These are phyloP conservation scores for Coffea humblotiana DNA, from an alignment of 305 asterid species.

Conservation along the genomic window DNA sequence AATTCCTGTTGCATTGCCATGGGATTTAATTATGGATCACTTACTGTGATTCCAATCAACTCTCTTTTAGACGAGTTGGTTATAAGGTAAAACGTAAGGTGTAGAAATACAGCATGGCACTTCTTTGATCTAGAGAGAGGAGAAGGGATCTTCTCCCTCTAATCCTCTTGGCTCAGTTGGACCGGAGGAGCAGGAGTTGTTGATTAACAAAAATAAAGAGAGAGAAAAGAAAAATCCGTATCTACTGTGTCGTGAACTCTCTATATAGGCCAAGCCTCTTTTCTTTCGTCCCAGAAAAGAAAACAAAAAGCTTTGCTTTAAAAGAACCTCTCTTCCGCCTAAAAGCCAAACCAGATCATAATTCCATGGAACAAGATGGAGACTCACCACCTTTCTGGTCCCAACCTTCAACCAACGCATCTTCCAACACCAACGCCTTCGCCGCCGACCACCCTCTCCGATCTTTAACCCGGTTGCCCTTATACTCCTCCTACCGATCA, in stretches of 20 bases:
- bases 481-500: constrained; percentile 47
- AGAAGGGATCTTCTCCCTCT: too few relatives aligned
- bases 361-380: constrained; percentile 59
- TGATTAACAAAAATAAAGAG: too few relatives aligned
- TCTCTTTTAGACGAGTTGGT: too few relatives aligned
- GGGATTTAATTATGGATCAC: background rate
- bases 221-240: background rate
- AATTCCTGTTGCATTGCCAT: background rate
- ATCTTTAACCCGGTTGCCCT: constrained; percentile 57
- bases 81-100: too few relatives aligned
- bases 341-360: constrained; percentile 17
- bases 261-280: constrained; percentile 17
- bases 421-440: constrained; percentile 40
- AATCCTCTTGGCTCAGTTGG: too few relatives aligned
- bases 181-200: too few relatives aligned
- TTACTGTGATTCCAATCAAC: background rate
- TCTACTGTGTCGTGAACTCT: constrained; percentile 14
- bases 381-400: constrained; percentile 67
- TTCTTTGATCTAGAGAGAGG: too few relatives aligned
- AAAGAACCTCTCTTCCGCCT: constrained; percentile 25
- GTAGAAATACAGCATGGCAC: too few relatives aligned
- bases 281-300: constrained; percentile 5
- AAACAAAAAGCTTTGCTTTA: constrained; percentile 27
- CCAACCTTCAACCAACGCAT: constrained; percentile 37
- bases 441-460: constrained; percentile 45